These are phyloP conservation scores for Candida easanensis DNA, from an alignment of 805 yeast species.

Conservation along the genomic window DNA sequence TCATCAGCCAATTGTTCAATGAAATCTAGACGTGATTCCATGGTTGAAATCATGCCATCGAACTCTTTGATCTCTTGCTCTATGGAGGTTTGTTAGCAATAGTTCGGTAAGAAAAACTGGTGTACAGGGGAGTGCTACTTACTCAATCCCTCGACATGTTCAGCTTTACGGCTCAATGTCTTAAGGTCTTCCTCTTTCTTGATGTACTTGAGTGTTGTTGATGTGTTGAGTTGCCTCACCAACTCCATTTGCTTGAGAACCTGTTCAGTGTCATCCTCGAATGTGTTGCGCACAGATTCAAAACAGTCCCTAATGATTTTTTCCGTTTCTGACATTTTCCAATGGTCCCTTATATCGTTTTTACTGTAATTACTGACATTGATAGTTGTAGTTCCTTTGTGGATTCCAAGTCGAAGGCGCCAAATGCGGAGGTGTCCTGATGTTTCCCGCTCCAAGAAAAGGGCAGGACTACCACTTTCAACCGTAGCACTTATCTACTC, in stretches of 20 bases:
- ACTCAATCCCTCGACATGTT: conserved; percentile 19
- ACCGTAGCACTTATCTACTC: too few relatives aligned
- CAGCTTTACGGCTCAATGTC: conserved; percentile 23
- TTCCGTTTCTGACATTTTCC: conserved; percentile 17
- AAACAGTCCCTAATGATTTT: conserved; percentile 26
- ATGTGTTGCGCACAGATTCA: conserved; percentile 32
- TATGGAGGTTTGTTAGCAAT: conserved; percentile 18
- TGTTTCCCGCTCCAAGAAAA: too few relatives aligned
- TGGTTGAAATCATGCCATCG: conserved; percentile 8
- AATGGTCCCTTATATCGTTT: neutral
- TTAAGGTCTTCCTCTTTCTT: conserved; percentile 42
- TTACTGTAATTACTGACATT: too few relatives aligned
- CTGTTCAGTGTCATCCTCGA: conserved; percentile 38
- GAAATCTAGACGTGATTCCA: conserved; percentile 17
- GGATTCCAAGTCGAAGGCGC: neutral
- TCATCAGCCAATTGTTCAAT: conserved; percentile 20
- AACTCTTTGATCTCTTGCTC: conserved; percentile 26
- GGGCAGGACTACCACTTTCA: too few relatives aligned
- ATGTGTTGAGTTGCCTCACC: conserved; percentile 55
- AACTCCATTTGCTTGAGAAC: conserved; percentile 42
- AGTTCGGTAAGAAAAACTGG: neutral
- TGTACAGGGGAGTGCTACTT: conserved; percentile 6
- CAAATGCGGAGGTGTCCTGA: too few relatives aligned
- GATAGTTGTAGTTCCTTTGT: neutral
- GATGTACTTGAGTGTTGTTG: conserved; percentile 50